Conservation (phyloP, 331 rosid species). For the Phaseolus coccineus region DNA sequence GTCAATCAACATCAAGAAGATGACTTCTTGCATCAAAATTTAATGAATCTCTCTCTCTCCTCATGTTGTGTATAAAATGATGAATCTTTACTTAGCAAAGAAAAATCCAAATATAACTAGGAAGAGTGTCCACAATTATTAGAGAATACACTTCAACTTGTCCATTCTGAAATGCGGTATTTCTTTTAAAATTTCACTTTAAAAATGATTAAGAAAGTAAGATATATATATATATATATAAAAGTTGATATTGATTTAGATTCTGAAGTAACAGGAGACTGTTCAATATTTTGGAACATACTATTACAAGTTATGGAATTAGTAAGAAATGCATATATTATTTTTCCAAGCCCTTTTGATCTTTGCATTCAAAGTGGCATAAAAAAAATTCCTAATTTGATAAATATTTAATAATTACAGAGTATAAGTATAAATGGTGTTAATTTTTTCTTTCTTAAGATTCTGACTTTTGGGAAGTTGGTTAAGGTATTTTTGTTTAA, state of each 20-base stretch:
- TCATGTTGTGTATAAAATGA: no score
- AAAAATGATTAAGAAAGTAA: no score
- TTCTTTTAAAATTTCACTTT: no score
- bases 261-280: no score
- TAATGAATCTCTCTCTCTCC: no score
- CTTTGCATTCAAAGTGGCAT: neutral
- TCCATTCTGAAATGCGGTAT: no score
- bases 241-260: no score
- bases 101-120: neutral
- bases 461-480: constrained; percentile 14
- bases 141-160: neutral
- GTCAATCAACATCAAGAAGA: no score
- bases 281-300: no score
- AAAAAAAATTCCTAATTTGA: neutral
- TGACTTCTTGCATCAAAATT: neutral
- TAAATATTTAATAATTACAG: neutral
- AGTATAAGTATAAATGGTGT: neutral
- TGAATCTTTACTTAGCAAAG: neutral
- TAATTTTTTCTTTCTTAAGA: neutral
- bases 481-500: constrained; percentile 34
- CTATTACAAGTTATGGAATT: no score
- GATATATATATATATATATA: no score
- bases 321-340: neutral
- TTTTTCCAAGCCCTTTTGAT: neutral
- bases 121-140: neutral